Percentiles rank a stretch among this genome's conserved stretches.
Evolutionary conservation across 495 filamentous ascomycete species (phyloP).

Genomic region (Penicillium flavigenum): DNA sequence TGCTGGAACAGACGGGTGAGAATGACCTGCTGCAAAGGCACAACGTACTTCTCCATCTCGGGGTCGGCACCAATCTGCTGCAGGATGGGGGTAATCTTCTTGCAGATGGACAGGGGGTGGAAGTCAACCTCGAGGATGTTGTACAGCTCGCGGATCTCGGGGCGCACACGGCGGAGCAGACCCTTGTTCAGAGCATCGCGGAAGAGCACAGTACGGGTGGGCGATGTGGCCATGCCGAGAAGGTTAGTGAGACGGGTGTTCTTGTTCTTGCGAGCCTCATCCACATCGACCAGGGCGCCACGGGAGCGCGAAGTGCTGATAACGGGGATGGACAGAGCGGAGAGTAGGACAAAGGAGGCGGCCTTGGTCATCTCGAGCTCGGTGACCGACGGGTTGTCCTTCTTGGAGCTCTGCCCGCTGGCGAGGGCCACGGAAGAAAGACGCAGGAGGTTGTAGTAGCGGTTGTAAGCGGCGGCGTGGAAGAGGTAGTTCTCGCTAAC

Average conservation of each 20-base stretch:
- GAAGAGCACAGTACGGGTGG: constrained; percentile 87
- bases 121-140: constrained; percentile 99
- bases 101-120: constrained; percentile 97
- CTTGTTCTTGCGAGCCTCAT: constrained; percentile 98
- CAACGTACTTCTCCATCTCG: constrained; percentile 95
- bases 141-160: constrained; percentile 94
- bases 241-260: constrained; percentile 95
- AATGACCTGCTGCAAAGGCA: constrained; percentile 96
- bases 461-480: constrained; percentile 94
- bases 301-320: constrained; percentile 97
- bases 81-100: constrained; percentile 97
- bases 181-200: constrained; percentile 94
- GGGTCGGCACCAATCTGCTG: constrained; percentile 89
- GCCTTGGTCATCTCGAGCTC: constrained; percentile 85
- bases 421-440: constrained; percentile 84
- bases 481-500: constrained; percentile 99
- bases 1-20: constrained; percentile 98
- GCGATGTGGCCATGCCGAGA: constrained; percentile 84
- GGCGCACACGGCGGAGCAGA: constrained; percentile 82
- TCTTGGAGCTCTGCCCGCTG: constrained; percentile 78
- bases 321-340: constrained; percentile 93
- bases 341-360: constrained; percentile 94
- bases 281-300: constrained; percentile 92
- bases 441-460: constrained; percentile 94
- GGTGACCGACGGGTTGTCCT: constrained; percentile 87